Evolutionary conservation across 352 stramenopile species (phyloP).

Genomic region (Globisporangium megalacanthum): DNA sequence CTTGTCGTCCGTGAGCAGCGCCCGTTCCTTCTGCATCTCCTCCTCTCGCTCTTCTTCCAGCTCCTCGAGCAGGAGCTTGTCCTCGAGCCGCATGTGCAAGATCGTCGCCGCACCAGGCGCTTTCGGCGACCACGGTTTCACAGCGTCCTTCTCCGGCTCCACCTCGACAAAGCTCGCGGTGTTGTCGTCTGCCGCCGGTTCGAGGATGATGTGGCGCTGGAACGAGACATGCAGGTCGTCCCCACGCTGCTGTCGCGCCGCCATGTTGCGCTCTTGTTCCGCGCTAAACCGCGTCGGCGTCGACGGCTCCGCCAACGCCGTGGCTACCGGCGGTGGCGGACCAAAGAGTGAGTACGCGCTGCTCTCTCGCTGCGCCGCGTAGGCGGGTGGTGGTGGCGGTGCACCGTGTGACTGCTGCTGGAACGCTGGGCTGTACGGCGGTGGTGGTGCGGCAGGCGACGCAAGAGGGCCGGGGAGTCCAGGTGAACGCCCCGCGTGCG

Average conservation of each 20-base stretch:
- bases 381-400: constrained; percentile 1
- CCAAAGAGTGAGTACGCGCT: neutral
- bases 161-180: constrained; percentile 64
- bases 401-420: neutral
- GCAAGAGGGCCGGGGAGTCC: neutral
- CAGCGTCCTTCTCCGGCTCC: constrained; percentile 21
- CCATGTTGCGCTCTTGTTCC: constrained; percentile 13
- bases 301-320: neutral
- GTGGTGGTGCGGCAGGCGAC: constrained; percentile 1
- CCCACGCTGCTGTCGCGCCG: constrained; percentile 16
- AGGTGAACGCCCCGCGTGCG: constrained; percentile 4
- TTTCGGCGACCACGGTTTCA: constrained; percentile 61
- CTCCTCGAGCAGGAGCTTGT: constrained; percentile 53
- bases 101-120: constrained; percentile 56
- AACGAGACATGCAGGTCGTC: constrained; percentile 36
- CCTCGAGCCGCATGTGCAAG: constrained; percentile 57
- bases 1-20: constrained; percentile 21
- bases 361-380: neutral
- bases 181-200: constrained; percentile 49
- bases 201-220: constrained; percentile 56
- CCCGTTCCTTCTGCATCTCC: constrained; percentile 49
- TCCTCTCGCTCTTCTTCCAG: constrained; percentile 52
- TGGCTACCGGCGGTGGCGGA: neutral
- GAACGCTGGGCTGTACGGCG: neutral
- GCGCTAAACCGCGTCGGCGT: constrained; percentile 3